Base-by-base conservation (phyloP, 148 eudicot species). In the Polygonum aviculare region DNA sequence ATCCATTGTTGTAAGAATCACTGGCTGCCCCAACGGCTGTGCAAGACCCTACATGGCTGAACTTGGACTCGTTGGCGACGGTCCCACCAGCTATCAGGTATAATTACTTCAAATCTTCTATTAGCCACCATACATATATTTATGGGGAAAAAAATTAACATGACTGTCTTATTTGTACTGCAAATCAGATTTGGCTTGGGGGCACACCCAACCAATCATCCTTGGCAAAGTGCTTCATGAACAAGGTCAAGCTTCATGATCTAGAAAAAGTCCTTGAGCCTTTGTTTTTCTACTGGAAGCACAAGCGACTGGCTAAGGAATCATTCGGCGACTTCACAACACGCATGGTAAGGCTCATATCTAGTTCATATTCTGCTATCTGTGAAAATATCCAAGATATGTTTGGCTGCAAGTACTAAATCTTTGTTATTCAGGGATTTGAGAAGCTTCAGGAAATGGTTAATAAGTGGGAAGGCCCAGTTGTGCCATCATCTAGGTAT, bases 21-120 rank as follows among this genome's bases (percentile, higher is more conserved):
- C 99, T 74, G 99, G 99, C n/a, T 95, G 99, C 80, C 99, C 99
- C 10, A 95, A 95, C 72, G 98, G 99, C 44, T 93, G 99, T 85
- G 97, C 99, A 47, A 84, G 98, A 77, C 98, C 98, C 22, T 95
- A 95, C 87, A 89, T 95, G 97, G 99, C 99, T 78, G 99, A 95
- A 79, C 96, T 95, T 65, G 99, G 99, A 75, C 85, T 95, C 69
- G 99, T 93, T 80, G 97, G 99, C 74, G 99, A 95, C 86, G 98
- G 99, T 77, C 96, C 99, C 70, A 93, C 93, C 82, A 92, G 99
- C 82, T 95, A 95, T 83, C 99, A 95, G 97, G 99, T 95, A 16
- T 36, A 7, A 31, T 31, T 63, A 57, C 21, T 33, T 15, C 69
- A 63, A 21, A 21, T 10, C 26, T 55, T 55, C 33, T 4, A 19